Percentiles rank a stretch among this genome's conserved stretches.
These are phyloP conservation scores for Coccomyxa sp. DNA, from an alignment of 139 green algal genomes.

Conservation along the genomic window DNA sequence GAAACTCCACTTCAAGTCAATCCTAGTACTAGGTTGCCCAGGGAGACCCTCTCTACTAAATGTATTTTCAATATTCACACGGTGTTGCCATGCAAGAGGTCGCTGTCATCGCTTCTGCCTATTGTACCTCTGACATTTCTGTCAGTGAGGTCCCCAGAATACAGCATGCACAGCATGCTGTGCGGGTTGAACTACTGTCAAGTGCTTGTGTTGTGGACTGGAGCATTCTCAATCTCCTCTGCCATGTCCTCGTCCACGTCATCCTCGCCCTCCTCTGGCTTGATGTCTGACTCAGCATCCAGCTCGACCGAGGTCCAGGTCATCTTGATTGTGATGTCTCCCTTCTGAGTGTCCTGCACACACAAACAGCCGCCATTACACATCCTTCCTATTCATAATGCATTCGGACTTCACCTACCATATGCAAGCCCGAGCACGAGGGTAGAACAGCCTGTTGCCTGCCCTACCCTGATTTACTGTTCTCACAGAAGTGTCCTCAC, in stretches of 20 bases:
- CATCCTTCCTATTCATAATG: background rate
- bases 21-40: no score
- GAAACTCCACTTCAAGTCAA: no score
- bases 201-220: background rate
- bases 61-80: no score
- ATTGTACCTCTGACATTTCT: background rate
- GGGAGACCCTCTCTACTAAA: no score
- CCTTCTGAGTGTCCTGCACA: constrained; percentile 31
- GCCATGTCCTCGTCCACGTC: background rate
- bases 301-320: constrained; percentile 17
- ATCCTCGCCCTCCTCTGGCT: background rate
- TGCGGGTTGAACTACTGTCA: background rate
- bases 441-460: no score
- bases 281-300: constrained; percentile 3
- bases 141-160: background rate
- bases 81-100: no score
- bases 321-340: constrained; percentile 20
- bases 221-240: background rate
- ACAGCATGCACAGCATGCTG: background rate
- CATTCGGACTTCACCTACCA: background rate
- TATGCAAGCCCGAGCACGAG: no score
- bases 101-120: no score
- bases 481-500: background rate
- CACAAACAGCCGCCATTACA: background rate
- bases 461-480: no score